Conservation (phyloP, 2,329 filamentous ascomycete genomes). For the Scedosporium dehoogii region DNA sequence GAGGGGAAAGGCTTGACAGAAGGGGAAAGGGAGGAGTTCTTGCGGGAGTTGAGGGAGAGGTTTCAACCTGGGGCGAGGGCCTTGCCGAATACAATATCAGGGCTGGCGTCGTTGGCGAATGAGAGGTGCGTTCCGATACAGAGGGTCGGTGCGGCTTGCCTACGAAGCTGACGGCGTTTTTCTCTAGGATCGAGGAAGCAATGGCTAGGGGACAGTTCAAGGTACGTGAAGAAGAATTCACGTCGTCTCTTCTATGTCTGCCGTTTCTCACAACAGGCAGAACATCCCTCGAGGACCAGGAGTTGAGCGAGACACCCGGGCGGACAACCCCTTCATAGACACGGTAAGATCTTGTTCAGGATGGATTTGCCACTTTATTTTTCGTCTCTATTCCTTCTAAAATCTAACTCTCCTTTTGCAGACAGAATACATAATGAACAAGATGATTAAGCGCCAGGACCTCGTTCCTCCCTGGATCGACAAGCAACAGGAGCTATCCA, state of each 20-base stretch:
- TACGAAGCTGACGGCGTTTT: background rate
- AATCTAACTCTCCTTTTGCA: slow-evolving; percentile 3
- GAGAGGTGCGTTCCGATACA: slow-evolving; percentile 32
- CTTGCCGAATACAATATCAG: slow-evolving; percentile 68
- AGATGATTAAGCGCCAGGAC: slow-evolving; percentile 93
- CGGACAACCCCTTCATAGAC: slow-evolving; percentile 82
- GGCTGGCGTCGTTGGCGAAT: slow-evolving; percentile 75
- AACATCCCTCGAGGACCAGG: slow-evolving; percentile 73
- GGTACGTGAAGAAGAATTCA: background rate
- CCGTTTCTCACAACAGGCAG: slow-evolving; percentile 4
- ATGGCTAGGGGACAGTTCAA: slow-evolving; percentile 84
- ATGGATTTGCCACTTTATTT: background rate
- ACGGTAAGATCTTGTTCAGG: slow-evolving; percentile 33
- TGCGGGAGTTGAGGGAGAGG: slow-evolving; percentile 67
- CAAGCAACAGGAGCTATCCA: slow-evolving; percentile 84
- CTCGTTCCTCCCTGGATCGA: slow-evolving; percentile 98
- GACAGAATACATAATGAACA: slow-evolving; percentile 97
- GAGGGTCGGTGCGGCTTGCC: background rate
- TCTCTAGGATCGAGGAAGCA: slow-evolving; percentile 69
- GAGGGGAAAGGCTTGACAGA: slow-evolving; percentile 48
- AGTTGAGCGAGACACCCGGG: slow-evolving; percentile 71
- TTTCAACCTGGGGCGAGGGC: slow-evolving; percentile 64
- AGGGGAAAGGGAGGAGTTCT: slow-evolving; percentile 61
- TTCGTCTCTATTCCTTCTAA: background rate
- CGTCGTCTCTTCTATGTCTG: background rate